Conservation (phyloP, 441 rosid genomes). For the Gossypium schwendimanii region DNA sequence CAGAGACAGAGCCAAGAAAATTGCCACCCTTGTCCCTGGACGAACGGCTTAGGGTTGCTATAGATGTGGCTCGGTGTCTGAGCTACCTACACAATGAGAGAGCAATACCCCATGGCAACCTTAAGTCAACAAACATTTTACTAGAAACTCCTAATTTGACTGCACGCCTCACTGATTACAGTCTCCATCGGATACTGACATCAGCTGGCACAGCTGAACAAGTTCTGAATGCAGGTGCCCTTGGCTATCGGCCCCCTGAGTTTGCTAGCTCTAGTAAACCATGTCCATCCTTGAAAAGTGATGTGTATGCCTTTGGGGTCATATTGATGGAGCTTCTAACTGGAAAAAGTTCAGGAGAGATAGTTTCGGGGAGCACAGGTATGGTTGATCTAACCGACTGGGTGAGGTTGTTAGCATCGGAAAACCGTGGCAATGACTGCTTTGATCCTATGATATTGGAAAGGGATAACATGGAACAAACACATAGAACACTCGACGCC, state of each 20-base stretch:
- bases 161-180: constrained; percentile 53
- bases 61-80: constrained; percentile 54
- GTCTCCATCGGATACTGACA: constrained; percentile 59
- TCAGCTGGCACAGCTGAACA: constrained; percentile 64
- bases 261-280: constrained; percentile 62
- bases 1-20: constrained; percentile 40
- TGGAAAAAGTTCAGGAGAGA: constrained; percentile 49
- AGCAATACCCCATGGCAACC: constrained; percentile 73
- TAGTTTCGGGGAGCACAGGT: constrained; percentile 43
- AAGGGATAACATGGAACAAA: constrained; percentile 18
- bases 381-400: constrained; percentile 59
- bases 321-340: constrained; percentile 57
- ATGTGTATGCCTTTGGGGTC: constrained; percentile 62
- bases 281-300: constrained; percentile 62
- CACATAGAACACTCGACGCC: constrained; percentile 35
- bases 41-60: constrained; percentile 39
- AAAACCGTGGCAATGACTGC: constrained; percentile 44
- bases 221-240: constrained; percentile 59
- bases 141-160: constrained; percentile 35
- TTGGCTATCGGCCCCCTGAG: constrained; percentile 69
- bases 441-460: constrained; percentile 38
- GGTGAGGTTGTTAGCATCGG: constrained; percentile 40
- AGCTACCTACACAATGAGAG: constrained; percentile 56
- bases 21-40: constrained; percentile 40
- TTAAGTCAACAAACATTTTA: constrained; percentile 60